Conservation (phyloP, 345 rosid species). For the Acer yangbiense region DNA sequence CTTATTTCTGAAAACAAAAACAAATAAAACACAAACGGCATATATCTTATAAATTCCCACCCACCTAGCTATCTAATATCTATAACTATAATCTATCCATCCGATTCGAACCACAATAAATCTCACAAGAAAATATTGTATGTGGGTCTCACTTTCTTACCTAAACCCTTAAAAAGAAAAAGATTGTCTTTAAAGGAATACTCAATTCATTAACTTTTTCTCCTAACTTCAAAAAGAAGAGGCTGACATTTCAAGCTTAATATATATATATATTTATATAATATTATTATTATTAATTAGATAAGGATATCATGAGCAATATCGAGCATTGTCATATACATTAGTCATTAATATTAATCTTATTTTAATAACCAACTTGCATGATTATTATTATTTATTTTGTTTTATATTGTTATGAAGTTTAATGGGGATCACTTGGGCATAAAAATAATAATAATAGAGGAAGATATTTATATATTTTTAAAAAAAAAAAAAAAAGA, state of each 20-base stretch:
- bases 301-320: too few species aligned
- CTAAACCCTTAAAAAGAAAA: constrained; percentile 28
- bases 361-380: constrained; percentile 2
- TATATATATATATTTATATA: too few species aligned
- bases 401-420: background rate
- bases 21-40: background rate
- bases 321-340: too few species aligned
- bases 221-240: constrained; percentile 18
- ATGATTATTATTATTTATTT: background rate
- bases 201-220: constrained; percentile 17
- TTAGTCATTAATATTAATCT: too few species aligned
- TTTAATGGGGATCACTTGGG: background rate
- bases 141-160: constrained; percentile 21
- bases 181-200: constrained; percentile 25
- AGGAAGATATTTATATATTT: too few species aligned
- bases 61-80: background rate
- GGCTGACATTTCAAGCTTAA: constrained; percentile 5
- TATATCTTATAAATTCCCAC: background rate
- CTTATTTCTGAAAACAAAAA: constrained; percentile 5
- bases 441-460: background rate
- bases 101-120: background rate
- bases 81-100: background rate
- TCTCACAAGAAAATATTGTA: background rate
- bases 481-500: too few species aligned
- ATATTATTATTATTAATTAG: too few species aligned